Evolutionary conservation across 139 green algal genomes (phyloP), one percentile per base, ranked within the genome.

Genomic region (Coelastrella sp.): DNA sequence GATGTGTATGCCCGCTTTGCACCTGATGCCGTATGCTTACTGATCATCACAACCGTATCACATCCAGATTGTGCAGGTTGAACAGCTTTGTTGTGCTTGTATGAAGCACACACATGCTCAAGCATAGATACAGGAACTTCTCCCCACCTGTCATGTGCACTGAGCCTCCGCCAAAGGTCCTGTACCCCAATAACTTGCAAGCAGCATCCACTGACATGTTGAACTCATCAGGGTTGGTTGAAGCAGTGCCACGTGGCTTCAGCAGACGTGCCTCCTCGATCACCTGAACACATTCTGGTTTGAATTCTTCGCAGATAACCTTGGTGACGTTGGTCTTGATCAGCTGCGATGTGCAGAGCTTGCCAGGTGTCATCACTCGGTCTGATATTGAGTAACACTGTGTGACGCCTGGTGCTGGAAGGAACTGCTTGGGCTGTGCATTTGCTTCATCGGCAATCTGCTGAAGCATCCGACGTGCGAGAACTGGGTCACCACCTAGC

Each of bases 161-260:
- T 48, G 41, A 62, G 27, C 71, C 71, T 17, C 71, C 48, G 9
- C 71, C 71, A 43, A 50, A 60, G 2, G 71, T 79, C 41, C 25
- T 79, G 71, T 37, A 79, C 41, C 71, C 43, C 71, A 79, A 19
- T n/a, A 79, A 41, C n/a, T 63, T 79, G 71, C 71, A 79, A n/a
- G 71, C 71, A 43, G 71, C 71, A 23, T 79, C 71, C 13, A 35
- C 34, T 21, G 40, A 60, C n/a, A 25, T 35, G n/a, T 62, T 53
- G 71, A 79, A 79, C 25, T 79, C 71, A n/a, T n/a, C 41, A 8
- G 71, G 40, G 41, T 79, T 79, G 37, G 21, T 77, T 17, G 38
- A 30, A 3, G 68, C 68, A 4, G 32, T 50, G 7, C 40, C 41
- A 32, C 50, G 45, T 19, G 71, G 71, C 41, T 63, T 41, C 3